Evolutionary conservation across 164 flowering plant genomes (phyloP), one percentile per base, ranked within the genome.

Genomic region (Cinnamomum chago): DNA sequence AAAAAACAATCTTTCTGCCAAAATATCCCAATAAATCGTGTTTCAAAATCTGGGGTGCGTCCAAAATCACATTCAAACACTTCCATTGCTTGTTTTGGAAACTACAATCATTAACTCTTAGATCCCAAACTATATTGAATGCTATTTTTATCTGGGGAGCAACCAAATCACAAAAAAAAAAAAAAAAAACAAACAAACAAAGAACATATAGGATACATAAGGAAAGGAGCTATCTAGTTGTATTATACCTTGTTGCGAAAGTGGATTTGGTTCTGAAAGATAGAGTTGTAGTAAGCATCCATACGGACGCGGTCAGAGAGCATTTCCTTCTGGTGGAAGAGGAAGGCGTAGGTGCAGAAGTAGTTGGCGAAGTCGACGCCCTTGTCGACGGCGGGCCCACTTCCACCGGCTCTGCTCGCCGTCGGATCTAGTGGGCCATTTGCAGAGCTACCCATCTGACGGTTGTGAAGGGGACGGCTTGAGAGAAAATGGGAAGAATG

Each of bases 281-380:
- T 77, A 78, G 99, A 76, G 71, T 88, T 85, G 86, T 64, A 91
- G 79, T 95, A 95, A 75, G 98, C 97, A 77, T 95, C 97, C 99
- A 94, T 95, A 62, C 99, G 90, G 58, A 95, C 95, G 67, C 93
- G 85, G 75, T 95, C 99, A 66, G 87, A 93, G 66, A 95, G 92
- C 99, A 95, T 95, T 76, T 95, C 97, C 76, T 95, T 95, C 89
- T 95, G 99, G 86, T 95, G 99, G 78, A 92, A 95, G 65, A 95
- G 93, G 58, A 86, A 95, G 24, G 88, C 81, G 77, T 95, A 95
- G 11, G 99, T 94, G 92, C 98, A 95, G 89, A 95, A 95, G 60
- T 95, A 95, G 82, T 94, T 85, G 7, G 99, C 99, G 74, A 84
- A 95, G 76, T 95, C 99, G 22, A 88, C 98, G 24, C 88, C 98